A percentile compares a stretch with the other conserved stretches of the same genome.
phyloP scores from a whole-genome alignment of 164 flowering plant genomes.

The Kingdonia uniflora region DNA sequence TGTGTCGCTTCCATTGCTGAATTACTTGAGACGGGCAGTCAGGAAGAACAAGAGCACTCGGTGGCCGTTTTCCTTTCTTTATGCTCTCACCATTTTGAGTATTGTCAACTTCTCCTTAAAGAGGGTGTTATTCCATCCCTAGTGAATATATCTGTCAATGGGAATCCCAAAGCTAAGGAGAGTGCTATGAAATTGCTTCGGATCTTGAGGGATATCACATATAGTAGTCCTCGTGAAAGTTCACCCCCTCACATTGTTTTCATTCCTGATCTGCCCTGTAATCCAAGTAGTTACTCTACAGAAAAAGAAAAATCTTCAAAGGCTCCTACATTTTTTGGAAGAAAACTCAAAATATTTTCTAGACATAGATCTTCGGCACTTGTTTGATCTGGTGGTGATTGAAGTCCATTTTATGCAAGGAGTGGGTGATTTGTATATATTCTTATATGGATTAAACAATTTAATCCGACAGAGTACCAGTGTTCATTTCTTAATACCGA shows the following conservation, averaged over 20 bases:
- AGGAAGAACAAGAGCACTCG: conserved; percentile 62
- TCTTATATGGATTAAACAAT: not conserved
- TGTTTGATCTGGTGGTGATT: conserved; percentile 1
- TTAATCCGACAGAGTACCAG: too few species aligned
- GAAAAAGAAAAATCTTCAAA: conserved; percentile 22
- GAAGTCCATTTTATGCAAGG: not conserved
- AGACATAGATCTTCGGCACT: conserved; percentile 12
- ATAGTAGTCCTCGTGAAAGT: conserved; percentile 16
- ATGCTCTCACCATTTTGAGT: conserved; percentile 46
- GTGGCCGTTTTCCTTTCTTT: conserved; percentile 46
- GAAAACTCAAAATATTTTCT: conserved; percentile 15
- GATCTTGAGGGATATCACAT: conserved; percentile 30
- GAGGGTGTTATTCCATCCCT: conserved; percentile 65
- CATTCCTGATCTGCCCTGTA: conserved; percentile 9
- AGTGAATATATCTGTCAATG: conserved; percentile 36
- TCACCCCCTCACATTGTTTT: conserved; percentile 5
- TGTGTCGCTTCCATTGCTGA: conserved; percentile 50
- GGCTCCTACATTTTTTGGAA: conserved; percentile 16
- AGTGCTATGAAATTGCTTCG: conserved; percentile 52
- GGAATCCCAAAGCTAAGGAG: conserved; percentile 42
- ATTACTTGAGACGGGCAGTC: conserved; percentile 43
- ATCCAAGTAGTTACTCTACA: conserved; percentile 1
- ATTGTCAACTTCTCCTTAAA: conserved; percentile 52
- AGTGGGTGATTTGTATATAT: not conserved
- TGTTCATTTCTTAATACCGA: too few species aligned